Evolutionary conservation across 768 basidiomycete species (phyloP).

Genomic region (Suillus decipiens): DNA sequence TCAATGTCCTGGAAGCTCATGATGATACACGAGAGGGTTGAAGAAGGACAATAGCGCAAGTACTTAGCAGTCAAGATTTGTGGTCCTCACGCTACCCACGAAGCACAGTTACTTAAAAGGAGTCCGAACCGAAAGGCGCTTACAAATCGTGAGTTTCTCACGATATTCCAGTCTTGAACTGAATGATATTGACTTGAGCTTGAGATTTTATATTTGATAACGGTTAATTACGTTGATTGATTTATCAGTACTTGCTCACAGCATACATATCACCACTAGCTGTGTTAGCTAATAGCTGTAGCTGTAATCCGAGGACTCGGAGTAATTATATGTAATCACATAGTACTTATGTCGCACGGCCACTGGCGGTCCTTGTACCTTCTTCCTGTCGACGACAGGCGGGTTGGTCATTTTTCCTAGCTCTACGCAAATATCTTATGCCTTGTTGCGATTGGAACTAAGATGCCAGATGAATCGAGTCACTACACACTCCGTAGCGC

Average conservation of each 20-base stretch:
- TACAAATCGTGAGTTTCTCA: background rate
- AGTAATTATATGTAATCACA: too few relatives aligned
- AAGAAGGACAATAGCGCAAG: background rate
- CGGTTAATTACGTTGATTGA: too few relatives aligned
- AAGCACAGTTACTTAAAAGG: background rate
- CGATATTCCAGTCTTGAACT: background rate
- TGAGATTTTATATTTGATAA: too few relatives aligned
- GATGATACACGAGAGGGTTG: constrained; percentile 2
- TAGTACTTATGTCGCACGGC: background rate
- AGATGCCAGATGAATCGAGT: background rate
- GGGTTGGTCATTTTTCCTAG: background rate
- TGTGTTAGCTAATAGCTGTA: too few relatives aligned
- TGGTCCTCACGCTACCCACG: background rate
- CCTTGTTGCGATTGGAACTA: background rate
- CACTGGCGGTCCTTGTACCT: background rate
- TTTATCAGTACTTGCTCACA: too few relatives aligned
- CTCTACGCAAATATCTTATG: background rate
- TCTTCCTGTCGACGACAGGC: background rate
- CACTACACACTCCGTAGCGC: background rate
- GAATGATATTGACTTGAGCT: too few relatives aligned
- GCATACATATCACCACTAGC: too few relatives aligned
- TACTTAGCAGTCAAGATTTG: background rate
- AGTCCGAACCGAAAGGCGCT: background rate
- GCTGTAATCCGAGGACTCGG: too few relatives aligned
- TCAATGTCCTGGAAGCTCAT: constrained; percentile 59